A percentile compares a stretch with the other conserved stretches of the same genome.
phyloP scores from a whole-genome alignment of 2,329 filamentous ascomycete genomes.

The Colletotrichum musae region DNA sequence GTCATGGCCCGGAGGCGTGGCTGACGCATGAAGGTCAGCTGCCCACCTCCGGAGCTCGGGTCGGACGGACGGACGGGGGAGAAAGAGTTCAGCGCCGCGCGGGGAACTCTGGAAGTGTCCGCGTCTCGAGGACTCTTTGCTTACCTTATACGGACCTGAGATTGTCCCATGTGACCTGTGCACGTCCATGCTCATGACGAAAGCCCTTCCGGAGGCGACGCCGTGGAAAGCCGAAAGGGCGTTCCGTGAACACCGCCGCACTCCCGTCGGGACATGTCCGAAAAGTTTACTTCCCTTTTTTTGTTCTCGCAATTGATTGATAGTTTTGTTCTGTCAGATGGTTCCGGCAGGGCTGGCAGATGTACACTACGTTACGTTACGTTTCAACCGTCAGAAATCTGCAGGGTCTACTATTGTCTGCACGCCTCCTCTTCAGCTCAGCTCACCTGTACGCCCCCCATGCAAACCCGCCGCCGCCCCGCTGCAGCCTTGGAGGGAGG shows the following conservation, averaged over 20 bases:
- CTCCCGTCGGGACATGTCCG: background rate
- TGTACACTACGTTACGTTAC: no score
- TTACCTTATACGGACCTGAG: background rate
- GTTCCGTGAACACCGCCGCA: background rate
- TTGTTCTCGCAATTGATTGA: background rate
- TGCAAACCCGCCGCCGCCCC: no score
- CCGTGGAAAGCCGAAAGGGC: no score
- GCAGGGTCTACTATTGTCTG: background rate
- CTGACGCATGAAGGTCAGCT: background rate
- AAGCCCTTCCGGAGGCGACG: background rate
- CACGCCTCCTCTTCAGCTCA: background rate
- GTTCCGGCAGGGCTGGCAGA: no score
- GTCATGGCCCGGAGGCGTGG: background rate
- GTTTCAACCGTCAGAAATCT: no score
- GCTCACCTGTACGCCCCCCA: background rate
- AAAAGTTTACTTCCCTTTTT: background rate
- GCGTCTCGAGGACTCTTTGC: background rate
- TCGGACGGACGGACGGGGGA: background rate
- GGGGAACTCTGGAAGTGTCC: background rate
- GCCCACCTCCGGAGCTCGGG: background rate
- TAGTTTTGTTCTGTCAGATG: background rate
- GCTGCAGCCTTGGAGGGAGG: background rate
- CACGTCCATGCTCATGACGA: background rate
- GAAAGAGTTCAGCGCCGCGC: background rate
- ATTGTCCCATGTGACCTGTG: background rate